phyloP scores from a whole-genome alignment of 225 moss, liverwort and hornwort genomes.

The Polytrichum formosum region DNA sequence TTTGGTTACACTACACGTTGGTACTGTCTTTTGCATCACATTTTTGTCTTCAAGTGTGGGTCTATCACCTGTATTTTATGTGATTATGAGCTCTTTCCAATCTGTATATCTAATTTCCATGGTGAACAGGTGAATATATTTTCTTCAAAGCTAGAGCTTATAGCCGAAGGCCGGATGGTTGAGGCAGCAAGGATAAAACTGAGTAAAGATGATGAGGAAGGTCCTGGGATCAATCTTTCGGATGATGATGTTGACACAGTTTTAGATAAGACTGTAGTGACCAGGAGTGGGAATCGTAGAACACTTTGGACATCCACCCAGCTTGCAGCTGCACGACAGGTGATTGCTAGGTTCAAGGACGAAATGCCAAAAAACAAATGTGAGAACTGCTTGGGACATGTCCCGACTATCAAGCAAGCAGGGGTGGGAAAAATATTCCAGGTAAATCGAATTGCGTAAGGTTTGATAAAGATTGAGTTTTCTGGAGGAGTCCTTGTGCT shows the following conservation, averaged over 20 bases:
- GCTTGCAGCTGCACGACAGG: constrained; percentile 67
- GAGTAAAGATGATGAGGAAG: constrained; percentile 44
- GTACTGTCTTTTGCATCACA: too few relatives aligned
- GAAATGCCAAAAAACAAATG: constrained; percentile 73
- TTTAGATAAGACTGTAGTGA: constrained; percentile 15
- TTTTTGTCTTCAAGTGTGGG: too few relatives aligned
- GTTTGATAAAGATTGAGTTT: too few relatives aligned
- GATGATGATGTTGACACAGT: constrained; percentile 60
- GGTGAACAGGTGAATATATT: constrained; percentile 58
- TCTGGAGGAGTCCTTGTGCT: too few relatives aligned
- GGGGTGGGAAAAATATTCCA: constrained; percentile 98
- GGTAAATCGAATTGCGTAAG: constrained; percentile 27
- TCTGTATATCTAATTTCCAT: too few relatives aligned
- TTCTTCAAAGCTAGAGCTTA: constrained; percentile 73
- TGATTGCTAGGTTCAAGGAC: constrained; percentile 59
- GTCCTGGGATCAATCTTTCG: constrained; percentile 43
- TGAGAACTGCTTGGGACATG: constrained; percentile 74
- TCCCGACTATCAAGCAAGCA: constrained; percentile 68
- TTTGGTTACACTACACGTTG: too few relatives aligned
- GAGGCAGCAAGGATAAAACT: constrained; percentile 72
- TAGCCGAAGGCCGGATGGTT: constrained; percentile 87
- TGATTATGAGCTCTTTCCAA: too few relatives aligned
- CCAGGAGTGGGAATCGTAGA: constrained; percentile 35
- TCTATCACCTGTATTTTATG: too few relatives aligned
- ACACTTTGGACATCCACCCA: constrained; percentile 79